These are phyloP conservation scores for Artemisia princeps DNA, from an alignment of 140 eudicot genomes.

Conservation along the genomic window DNA sequence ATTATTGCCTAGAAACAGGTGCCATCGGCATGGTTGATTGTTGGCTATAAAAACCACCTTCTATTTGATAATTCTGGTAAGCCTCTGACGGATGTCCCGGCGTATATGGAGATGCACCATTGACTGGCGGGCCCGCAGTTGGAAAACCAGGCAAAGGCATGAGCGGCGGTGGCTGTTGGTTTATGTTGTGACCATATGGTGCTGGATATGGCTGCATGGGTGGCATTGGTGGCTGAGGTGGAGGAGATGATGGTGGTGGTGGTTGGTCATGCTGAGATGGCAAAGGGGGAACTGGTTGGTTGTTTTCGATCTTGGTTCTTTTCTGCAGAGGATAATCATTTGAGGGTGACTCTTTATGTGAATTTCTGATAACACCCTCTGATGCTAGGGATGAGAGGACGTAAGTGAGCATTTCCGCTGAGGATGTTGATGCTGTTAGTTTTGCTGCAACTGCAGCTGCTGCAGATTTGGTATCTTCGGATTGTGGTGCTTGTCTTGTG, in stretches of 20 bases:
- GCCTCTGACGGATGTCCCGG: conserved; percentile 35
- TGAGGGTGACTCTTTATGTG: conserved; percentile 36
- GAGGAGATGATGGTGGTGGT: conserved; percentile 66
- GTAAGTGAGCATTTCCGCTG: conserved; percentile 79
- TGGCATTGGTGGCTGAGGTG: conserved; percentile 62
- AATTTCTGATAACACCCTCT: conserved; percentile 55
- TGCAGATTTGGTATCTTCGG: conserved; percentile 64
- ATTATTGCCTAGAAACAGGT: conserved; percentile 58
- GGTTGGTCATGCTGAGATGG: conserved; percentile 39
- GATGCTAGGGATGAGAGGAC: conserved; percentile 86
- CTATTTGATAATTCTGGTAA: conserved; percentile 61
- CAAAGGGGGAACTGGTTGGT: conserved; percentile 34
- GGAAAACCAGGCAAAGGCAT: conserved; percentile 44
- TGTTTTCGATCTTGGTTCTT: conserved; percentile 45
- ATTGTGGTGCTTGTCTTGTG: conserved; percentile 46
- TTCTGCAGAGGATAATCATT: conserved; percentile 45
- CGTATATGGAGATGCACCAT: conserved; percentile 38
- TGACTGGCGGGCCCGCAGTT: conserved; percentile 32
- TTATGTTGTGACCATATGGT: conserved; percentile 37
- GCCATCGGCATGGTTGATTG: conserved; percentile 64
- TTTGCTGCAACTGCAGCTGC: conserved; percentile 96
- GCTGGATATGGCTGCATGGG: conserved; percentile 63
- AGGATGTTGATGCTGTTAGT: conserved; percentile 82
- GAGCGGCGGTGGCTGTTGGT: conserved; percentile 42
- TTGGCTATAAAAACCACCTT: conserved; percentile 67